These are phyloP conservation scores for Eruca vesicaria DNA, from an alignment of 441 rosid species.

Conservation along the genomic window DNA sequence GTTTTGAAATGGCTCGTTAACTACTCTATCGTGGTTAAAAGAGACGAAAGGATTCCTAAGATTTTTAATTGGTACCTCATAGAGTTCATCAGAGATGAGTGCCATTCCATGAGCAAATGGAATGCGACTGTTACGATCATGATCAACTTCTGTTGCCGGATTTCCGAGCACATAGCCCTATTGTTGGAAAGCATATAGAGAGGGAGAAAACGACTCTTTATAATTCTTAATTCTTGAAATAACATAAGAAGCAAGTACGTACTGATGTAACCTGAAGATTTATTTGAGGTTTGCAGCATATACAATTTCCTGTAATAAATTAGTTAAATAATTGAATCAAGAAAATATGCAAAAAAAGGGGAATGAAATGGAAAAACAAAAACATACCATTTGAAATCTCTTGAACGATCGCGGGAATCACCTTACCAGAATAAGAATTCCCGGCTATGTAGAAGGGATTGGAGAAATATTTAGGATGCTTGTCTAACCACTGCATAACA, in stretches of 20 bases:
- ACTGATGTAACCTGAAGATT: slow-evolving; percentile 18
- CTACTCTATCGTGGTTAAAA: not conserved
- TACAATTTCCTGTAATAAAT: slow-evolving; percentile 10
- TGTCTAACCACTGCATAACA: slow-evolving; percentile 61
- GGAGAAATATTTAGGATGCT: slow-evolving; percentile 50
- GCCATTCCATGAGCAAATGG: slow-evolving; percentile 44
- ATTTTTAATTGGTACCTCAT: slow-evolving; percentile 3
- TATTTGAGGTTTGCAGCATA: slow-evolving; percentile 27
- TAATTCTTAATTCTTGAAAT: not conserved
- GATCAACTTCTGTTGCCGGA: not conserved
- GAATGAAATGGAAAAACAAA: not conserved
- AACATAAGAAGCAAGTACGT: not conserved
- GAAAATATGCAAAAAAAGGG: not conserved
- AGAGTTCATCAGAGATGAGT: slow-evolving; percentile 26
- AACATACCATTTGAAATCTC: slow-evolving; percentile 32
- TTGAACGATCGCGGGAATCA: slow-evolving; percentile 55
- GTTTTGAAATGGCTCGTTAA: not conserved
- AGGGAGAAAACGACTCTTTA: not conserved
- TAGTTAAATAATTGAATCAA: not conserved
- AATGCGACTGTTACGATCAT: not conserved
- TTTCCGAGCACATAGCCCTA: slow-evolving; percentile 32
- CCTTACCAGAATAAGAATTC: slow-evolving; percentile 65
- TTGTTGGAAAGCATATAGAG: not conserved
- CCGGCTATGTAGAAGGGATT: slow-evolving; percentile 60
- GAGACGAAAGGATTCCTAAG: not conserved